Conservation (phyloP, 768 basidiomycete species). For the Tylopilus balloui region DNA sequence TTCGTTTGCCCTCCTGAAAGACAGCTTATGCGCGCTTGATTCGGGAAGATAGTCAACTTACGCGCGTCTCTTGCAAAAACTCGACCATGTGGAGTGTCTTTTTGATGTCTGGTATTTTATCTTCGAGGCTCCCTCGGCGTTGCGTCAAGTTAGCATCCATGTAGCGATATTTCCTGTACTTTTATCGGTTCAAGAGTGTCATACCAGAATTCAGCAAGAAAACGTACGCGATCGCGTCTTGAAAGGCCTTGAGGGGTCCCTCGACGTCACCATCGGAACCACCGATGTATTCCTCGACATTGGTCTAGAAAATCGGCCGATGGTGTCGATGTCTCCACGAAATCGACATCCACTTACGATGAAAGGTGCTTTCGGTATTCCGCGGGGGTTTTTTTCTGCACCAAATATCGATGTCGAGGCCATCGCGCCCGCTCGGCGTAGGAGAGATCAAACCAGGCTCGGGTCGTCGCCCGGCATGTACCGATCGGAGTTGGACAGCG, state of each 20-base stretch:
- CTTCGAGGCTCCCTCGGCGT: conserved; percentile 73
- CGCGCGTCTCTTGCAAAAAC: conserved; percentile 67
- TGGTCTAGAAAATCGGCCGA: conserved; percentile 47
- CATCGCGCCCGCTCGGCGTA: too few relatives aligned
- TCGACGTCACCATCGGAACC: conserved; percentile 77
- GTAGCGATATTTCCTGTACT: conserved; percentile 91
- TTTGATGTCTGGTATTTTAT: conserved; percentile 94
- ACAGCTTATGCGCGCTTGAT: not conserved
- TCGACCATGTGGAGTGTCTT: conserved; percentile 91
- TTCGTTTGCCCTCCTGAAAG: conserved; percentile 56
- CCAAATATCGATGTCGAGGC: conserved; percentile 29
- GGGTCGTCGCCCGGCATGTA: conserved; percentile 16
- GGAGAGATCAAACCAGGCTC: too few relatives aligned
- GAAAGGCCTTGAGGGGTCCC: conserved; percentile 69
- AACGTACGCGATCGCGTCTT: conserved; percentile 90
- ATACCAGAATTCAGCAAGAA: conserved; percentile 2
- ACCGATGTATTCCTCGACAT: conserved; percentile 84
- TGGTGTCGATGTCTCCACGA: not conserved
- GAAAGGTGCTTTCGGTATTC: conserved; percentile 94
- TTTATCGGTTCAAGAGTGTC: conserved; percentile 18
- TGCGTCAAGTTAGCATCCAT: conserved; percentile 89
- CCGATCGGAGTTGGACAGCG: conserved; percentile 23
- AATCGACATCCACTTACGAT: conserved; percentile 54
- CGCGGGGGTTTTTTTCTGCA: conserved; percentile 73
- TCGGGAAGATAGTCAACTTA: conserved; percentile 32